Evolutionary conservation across 306 rosid species (phyloP).

Genomic region (Vachellia pachyceras): DNA sequence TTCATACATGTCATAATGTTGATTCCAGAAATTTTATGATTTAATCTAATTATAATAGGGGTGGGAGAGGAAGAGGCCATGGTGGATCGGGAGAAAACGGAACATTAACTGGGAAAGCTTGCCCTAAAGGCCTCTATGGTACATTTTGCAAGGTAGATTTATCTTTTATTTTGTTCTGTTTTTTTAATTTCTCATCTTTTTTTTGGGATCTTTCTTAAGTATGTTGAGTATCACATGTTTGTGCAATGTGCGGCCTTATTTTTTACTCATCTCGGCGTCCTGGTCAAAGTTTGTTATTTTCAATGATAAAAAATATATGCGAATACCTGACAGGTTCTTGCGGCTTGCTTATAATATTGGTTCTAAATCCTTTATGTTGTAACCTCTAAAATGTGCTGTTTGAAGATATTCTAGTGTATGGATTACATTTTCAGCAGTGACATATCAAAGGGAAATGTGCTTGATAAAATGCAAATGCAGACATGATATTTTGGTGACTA

Average conservation of each 20-base stretch:
- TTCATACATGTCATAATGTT: constrained; percentile 7
- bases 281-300: constrained; percentile 21
- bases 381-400: constrained; percentile 18
- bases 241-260: constrained; percentile 9
- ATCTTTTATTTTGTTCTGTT: background rate
- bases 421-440: constrained; percentile 18
- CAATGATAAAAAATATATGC: constrained; percentile 19
- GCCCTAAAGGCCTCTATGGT: constrained; percentile 93
- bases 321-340: background rate
- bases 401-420: constrained; percentile 13
- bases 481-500: background rate
- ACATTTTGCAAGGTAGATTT: constrained; percentile 81
- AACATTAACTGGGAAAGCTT: constrained; percentile 78
- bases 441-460: background rate
- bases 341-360: constrained; percentile 6
- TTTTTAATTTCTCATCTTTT: constrained; percentile 9
- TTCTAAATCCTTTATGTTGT: constrained; percentile 17
- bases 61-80: constrained; percentile 70
- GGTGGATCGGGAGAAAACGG: constrained; percentile 84
- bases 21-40: constrained; percentile 5
- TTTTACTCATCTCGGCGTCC: background rate
- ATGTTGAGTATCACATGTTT: constrained; percentile 17
- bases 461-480: background rate
- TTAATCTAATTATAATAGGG: constrained; percentile 58
- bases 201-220: constrained; percentile 8